These are phyloP conservation scores for Toxicodendron radicans DNA, from an alignment of 345 rosid species.

Conservation along the genomic window DNA sequence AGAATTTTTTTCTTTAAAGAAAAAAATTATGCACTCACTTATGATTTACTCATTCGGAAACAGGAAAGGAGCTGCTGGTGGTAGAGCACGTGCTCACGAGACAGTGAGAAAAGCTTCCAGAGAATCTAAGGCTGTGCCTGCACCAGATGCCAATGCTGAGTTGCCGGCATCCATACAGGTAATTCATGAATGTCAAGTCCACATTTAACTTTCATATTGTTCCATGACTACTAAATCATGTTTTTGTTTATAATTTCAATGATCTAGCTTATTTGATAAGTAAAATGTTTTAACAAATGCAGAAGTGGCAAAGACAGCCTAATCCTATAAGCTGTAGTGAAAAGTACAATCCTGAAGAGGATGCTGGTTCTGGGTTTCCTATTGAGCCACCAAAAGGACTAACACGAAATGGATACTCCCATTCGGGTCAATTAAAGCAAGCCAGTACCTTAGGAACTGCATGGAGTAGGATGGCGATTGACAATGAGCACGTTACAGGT, in stretches of 20 bases:
- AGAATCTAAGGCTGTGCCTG: slow-evolving; percentile 44
- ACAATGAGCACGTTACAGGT: not conserved
- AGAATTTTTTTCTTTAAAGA: not conserved
- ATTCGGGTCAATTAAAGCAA: slow-evolving; percentile 35
- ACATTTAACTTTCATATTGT: not conserved
- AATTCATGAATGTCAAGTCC: not conserved
- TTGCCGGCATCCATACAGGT: slow-evolving; percentile 38
- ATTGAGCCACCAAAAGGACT: slow-evolving; percentile 44
- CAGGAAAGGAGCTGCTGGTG: slow-evolving; percentile 37
- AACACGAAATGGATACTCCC: slow-evolving; percentile 26
- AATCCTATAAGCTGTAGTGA: slow-evolving; percentile 40
- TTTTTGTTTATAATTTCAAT: not conserved
- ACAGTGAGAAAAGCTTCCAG: slow-evolving; percentile 24
- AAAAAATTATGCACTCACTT: not conserved
- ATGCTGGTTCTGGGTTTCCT: slow-evolving; percentile 46
- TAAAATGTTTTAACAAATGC: slow-evolving; percentile 11
- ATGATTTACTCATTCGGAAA: slow-evolving; percentile 16
- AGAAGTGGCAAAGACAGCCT: slow-evolving; percentile 54
- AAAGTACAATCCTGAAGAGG: slow-evolving; percentile 43
- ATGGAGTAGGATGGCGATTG: slow-evolving; percentile 24
- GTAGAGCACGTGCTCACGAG: slow-evolving; percentile 36
- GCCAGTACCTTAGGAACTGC: slow-evolving; percentile 27
- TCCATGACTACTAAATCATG: not conserved
- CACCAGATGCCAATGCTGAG: slow-evolving; percentile 47
- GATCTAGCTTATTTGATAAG: not conserved